phyloP scores from a whole-genome alignment of 805 yeast genomes.

The Kluyveromyces wickerhamii region DNA sequence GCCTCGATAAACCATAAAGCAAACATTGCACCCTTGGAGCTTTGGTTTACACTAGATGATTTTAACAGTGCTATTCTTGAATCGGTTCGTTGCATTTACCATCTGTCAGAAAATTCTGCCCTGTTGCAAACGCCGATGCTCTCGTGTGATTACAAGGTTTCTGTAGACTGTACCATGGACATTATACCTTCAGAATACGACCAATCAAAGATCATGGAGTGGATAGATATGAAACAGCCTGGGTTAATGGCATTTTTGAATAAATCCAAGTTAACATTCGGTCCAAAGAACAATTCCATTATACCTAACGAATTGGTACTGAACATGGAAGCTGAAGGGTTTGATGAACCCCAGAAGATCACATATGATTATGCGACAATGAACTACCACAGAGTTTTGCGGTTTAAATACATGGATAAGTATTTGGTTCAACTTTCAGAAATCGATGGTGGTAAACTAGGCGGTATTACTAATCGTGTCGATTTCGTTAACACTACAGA shows the following conservation, averaged over 20 bases:
- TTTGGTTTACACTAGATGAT: constrained; percentile 27
- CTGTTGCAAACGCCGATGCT: constrained; percentile 21
- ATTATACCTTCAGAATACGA: constrained; percentile 13
- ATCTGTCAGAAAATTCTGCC: constrained; percentile 13
- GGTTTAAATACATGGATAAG: constrained; percentile 22
- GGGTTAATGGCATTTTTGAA: constrained; percentile 36
- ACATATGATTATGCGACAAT: constrained; percentile 19
- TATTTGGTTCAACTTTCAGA: constrained; percentile 27
- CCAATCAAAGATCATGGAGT: constrained; percentile 18
- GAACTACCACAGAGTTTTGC: constrained; percentile 20
- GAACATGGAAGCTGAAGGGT: constrained; percentile 10
- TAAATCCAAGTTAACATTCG: constrained; percentile 13
- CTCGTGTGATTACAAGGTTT: constrained; percentile 21
- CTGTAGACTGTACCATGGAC: constrained; percentile 14
- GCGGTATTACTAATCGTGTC: constrained; percentile 22
- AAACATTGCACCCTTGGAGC: constrained; percentile 20
- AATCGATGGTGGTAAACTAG: constrained; percentile 21
- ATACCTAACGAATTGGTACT: constrained; percentile 12
- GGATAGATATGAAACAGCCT: constrained; percentile 30
- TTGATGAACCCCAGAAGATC: constrained; percentile 6
- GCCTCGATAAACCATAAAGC: constrained; percentile 6
- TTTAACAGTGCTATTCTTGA: constrained; percentile 17
- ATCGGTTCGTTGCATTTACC: constrained; percentile 19
- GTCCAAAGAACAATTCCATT: constrained; percentile 9
- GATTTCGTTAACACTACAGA: constrained; percentile 22